Percentiles rank a stretch among this genome's conserved stretches.
These are phyloP conservation scores for Calonectria crousiana DNA, from an alignment of 2,329 filamentous ascomycete genomes.

Conservation along the genomic window DNA sequence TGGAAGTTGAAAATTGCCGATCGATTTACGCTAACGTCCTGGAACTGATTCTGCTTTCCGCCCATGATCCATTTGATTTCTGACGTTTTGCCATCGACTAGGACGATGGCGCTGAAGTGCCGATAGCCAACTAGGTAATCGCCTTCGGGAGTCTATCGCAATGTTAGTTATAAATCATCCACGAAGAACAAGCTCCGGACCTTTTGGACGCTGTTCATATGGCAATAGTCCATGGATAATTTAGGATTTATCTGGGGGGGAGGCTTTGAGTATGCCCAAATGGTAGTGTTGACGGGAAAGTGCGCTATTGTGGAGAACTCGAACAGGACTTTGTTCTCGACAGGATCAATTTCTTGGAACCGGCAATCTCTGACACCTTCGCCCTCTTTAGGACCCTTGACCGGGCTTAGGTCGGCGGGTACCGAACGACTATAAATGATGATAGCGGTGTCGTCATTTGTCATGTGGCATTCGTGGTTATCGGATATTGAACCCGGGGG, in stretches of 20 bases:
- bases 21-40: neutral
- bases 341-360: neutral
- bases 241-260: neutral
- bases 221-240: neutral
- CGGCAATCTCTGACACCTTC: neutral
- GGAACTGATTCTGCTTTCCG: neutral
- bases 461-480: neutral
- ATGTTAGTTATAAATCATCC: neutral
- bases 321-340: neutral
- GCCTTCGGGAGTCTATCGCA: neutral
- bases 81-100: neutral
- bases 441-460: neutral
- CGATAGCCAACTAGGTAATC: conserved; percentile 6
- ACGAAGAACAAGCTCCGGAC: neutral
- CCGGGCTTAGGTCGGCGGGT: neutral
- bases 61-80: conserved; percentile 18
- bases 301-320: neutral
- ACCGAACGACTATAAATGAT: neutral
- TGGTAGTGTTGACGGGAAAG: neutral
- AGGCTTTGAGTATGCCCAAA: neutral
- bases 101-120: neutral
- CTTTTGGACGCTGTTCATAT: conserved; percentile 2
- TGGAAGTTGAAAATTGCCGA: conserved; percentile 2
- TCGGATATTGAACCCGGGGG: neutral
- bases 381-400: neutral